These are phyloP conservation scores for Rickenella mellea DNA, from an alignment of 768 basidiomycete genomes.

Conservation along the genomic window DNA sequence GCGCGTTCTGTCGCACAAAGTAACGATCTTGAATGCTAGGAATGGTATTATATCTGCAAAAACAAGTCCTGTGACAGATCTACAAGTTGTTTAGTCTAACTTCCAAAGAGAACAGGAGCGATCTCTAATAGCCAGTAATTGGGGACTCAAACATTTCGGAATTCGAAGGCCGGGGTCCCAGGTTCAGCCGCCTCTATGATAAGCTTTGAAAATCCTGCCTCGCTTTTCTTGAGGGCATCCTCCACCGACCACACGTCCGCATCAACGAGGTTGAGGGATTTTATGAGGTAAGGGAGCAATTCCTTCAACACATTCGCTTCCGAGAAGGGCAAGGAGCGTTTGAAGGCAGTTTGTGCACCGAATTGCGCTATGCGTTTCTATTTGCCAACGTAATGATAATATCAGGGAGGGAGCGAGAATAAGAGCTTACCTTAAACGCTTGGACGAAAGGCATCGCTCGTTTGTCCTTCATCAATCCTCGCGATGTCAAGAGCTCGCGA, in stretches of 20 bases:
- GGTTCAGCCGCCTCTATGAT: slow-evolving; percentile 87
- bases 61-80: too few relatives aligned
- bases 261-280: slow-evolving; percentile 58
- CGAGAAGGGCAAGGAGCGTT: slow-evolving; percentile 74
- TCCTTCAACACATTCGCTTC: slow-evolving; percentile 66
- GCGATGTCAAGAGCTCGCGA: slow-evolving; percentile 52
- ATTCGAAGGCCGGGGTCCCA: slow-evolving; percentile 78
- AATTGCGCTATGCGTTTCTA: slow-evolving; percentile 79
- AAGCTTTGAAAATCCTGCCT: slow-evolving; percentile 49
- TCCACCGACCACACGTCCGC: slow-evolving; percentile 65
- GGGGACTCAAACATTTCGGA: slow-evolving; percentile 77
- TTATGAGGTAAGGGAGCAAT: slow-evolving; percentile 73
- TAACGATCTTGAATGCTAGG: too few relatives aligned
- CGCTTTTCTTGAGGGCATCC: slow-evolving; percentile 47
- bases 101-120: too few relatives aligned
- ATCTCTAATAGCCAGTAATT: too few relatives aligned
- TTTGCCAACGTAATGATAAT: not conserved
- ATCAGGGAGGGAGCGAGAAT: not conserved
- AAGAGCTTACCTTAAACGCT: slow-evolving; percentile 67
- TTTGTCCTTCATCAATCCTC: slow-evolving; percentile 91
- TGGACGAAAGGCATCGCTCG: slow-evolving; percentile 92
- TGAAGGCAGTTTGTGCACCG: slow-evolving; percentile 69
- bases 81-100: too few relatives aligned
- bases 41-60: too few relatives aligned
- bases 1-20: too few relatives aligned